These are phyloP conservation scores for Tripterygium wilfordii DNA, from an alignment of 177 flowering plant genomes.

Conservation along the genomic window DNA sequence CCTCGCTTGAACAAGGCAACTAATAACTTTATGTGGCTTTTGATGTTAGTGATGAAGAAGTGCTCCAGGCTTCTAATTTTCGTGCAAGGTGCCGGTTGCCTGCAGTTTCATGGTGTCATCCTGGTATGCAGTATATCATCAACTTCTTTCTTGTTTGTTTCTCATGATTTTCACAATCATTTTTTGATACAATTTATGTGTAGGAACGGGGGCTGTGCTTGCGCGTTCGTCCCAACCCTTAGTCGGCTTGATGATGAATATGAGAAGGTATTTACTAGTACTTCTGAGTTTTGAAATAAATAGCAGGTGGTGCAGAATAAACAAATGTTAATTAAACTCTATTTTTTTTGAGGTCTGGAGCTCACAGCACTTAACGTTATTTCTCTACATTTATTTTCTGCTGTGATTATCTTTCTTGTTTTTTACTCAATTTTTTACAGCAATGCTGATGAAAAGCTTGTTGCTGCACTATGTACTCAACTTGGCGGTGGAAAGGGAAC, in stretches of 20 bases:
- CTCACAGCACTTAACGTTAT: neutral
- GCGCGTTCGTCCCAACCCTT: conserved; percentile 99
- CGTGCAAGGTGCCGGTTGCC: conserved; percentile 93
- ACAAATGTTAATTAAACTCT: no score
- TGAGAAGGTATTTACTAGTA: conserved; percentile 64
- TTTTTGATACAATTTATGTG: conserved; percentile 6
- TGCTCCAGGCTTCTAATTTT: conserved; percentile 73
- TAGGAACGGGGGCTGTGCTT: conserved; percentile 89
- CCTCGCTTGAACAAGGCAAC: neutral
- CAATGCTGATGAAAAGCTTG: conserved; percentile 95
- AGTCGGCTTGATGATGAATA: conserved; percentile 97
- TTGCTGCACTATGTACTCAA: conserved; percentile 78
- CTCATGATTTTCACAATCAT: neutral
- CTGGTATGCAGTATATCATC: conserved; percentile 34
- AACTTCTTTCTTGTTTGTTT: neutral
- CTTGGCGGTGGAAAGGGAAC: conserved; percentile 31
- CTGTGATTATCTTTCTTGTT: neutral
- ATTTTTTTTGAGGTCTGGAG: neutral
- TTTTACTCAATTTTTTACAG: conserved; percentile 31
- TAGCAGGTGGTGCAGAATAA: no score
- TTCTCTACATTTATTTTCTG: no score
- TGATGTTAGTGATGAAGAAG: conserved; percentile 75
- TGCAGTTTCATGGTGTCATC: conserved; percentile 92
- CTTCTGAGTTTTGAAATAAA: no score
- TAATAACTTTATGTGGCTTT: conserved; percentile 2